Base-by-base conservation (phyloP, 768 basidiomycete genomes). In the Mycena albidolilacea region DNA sequence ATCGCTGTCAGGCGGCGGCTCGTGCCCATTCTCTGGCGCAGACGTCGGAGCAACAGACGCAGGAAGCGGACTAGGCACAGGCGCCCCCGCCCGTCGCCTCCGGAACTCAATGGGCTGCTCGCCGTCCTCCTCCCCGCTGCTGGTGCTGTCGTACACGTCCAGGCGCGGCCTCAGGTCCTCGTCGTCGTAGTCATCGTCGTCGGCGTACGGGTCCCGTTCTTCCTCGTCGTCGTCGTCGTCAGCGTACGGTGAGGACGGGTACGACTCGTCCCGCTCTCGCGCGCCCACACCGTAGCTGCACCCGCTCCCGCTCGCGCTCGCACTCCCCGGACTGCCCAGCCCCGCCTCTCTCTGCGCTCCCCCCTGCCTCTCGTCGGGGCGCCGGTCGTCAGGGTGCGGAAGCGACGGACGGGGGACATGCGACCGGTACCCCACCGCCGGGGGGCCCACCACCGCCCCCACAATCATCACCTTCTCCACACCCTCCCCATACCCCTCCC, bases 381-480 rank as follows among this genome's bases (percentile, higher is more conserved):
- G 52, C 15, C 14, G 41, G 41, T 2, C 41, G 41, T 14, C 30
- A 30, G 30, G 30, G 41, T 43, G 10, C 41, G 14, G 41, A 43
- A 10, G 10, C 10, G 9, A 43, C 41, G 10, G 41, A 1, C 41
- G 54, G 54, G 23, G 21, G 54, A 12, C 54, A 5, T 43, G 30
- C 41, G 30, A 38, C 14, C 35, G 52, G 7, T 44, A 41, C 1
- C 7, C 30, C 3, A 14, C 15, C 39, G 54, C 41, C 39, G 58
- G 60, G 1, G 60, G 39, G 50, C 54, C 60, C 46, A 39, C 67
- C 21, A 67, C 30, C 55, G 72, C 67, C 17, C 50, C 67, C 23
- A 63, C 67, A 43, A 73, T 73, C 72, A 73, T 73, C 55, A 57
- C 62, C 52, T 17, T 54, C 62, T 54, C 71, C 54, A 50, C 38